Evolutionary conservation across 345 rosid genomes (phyloP).

Genomic region (Mangifera indica): DNA sequence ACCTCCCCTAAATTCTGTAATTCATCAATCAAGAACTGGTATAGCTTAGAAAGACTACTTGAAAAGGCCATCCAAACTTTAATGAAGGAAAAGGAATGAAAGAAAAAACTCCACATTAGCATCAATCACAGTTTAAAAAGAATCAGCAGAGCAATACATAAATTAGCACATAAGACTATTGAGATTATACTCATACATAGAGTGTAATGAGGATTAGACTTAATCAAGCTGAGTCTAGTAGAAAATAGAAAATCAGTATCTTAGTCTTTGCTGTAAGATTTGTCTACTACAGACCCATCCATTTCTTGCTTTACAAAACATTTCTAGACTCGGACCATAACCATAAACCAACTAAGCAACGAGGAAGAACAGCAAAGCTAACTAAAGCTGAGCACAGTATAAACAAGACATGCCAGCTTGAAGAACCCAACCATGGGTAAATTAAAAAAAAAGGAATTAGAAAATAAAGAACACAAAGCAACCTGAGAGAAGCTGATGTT

Average conservation of each 20-base stretch:
- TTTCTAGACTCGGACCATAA: slow-evolving; percentile 21
- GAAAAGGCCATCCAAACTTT: slow-evolving; percentile 20
- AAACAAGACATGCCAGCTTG: slow-evolving; percentile 22
- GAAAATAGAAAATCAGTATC: slow-evolving; percentile 3
- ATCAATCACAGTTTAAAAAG: background rate
- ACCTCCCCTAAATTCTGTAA: slow-evolving; percentile 42
- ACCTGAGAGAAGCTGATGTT: slow-evolving; percentile 40
- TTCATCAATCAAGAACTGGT: slow-evolving; percentile 35
- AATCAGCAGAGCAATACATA: background rate
- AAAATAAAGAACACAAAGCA: slow-evolving; percentile 29
- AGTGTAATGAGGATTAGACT: background rate
- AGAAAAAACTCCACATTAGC: slow-evolving; percentile 11
- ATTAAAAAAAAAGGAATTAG: slow-evolving; percentile 1
- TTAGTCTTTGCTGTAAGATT: slow-evolving; percentile 2
- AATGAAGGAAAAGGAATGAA: background rate
- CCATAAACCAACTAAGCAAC: background rate
- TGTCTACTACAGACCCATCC: slow-evolving; percentile 14
- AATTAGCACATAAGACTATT: background rate
- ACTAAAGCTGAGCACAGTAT: slow-evolving; percentile 22
- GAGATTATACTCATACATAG: background rate
- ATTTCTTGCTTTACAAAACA: slow-evolving; percentile 26
- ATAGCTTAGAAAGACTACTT: slow-evolving; percentile 22
- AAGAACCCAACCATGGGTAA: slow-evolving; percentile 26
- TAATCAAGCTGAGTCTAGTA: background rate
- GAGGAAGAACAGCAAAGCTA: slow-evolving; percentile 13